A percentile compares a stretch with the other conserved stretches of the same genome.
Evolutionary conservation across 371 early-diverging fungal genomes (phyloP).

Genomic region (Rhizopus arrhizus): DNA sequence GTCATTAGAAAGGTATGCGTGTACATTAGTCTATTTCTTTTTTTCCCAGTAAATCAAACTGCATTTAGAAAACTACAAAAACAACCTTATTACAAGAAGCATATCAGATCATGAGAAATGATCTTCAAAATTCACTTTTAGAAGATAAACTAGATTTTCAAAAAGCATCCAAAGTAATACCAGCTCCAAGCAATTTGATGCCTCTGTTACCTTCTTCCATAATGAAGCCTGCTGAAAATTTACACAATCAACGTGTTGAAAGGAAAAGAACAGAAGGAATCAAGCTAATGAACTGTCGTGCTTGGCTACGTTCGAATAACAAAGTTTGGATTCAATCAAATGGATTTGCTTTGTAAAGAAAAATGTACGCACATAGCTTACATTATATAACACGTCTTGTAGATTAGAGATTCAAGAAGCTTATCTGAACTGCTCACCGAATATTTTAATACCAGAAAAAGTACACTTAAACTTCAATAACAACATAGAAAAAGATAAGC

Average conservation of each 20-base stretch:
- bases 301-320: slow-evolving; percentile 11
- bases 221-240: neutral
- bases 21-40: neutral
- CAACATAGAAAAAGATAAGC: neutral
- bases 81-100: slow-evolving; percentile 16
- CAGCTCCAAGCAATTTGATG: neutral
- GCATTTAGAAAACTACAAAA: slow-evolving; percentile 19
- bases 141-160: slow-evolving; percentile 1
- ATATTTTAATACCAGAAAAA: slow-evolving; percentile 7
- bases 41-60: neutral
- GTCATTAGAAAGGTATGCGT: slow-evolving; percentile 7
- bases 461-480: neutral
- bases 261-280: neutral
- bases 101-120: slow-evolving; percentile 7
- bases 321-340: slow-evolving; percentile 21
- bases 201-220: neutral
- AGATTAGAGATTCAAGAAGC: slow-evolving; percentile 2
- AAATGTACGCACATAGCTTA: neutral
- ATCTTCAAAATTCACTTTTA: slow-evolving; percentile 9
- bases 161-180: neutral
- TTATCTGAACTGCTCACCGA: slow-evolving; percentile 6
- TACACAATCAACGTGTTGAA: neutral
- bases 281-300: slow-evolving; percentile 6
- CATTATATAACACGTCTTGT: neutral
- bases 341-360: neutral